Percentiles rank a stretch among this genome's conserved stretches.
Evolutionary conservation across 495 filamentous ascomycete genomes (phyloP).

Genomic region (Neurospora sp.): DNA sequence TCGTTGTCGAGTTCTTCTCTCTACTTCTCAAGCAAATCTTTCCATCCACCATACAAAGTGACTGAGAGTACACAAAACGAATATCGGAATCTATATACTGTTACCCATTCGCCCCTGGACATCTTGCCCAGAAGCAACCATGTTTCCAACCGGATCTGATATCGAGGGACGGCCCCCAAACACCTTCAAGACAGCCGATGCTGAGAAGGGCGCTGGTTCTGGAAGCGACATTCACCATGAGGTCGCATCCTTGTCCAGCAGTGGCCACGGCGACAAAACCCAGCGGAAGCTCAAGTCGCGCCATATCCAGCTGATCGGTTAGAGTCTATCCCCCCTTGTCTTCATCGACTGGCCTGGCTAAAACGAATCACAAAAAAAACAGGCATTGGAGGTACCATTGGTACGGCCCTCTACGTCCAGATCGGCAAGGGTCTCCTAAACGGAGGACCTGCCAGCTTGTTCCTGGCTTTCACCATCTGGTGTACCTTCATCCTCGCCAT

Average conservation of each 20-base stretch:
- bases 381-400: slow-evolving; percentile 50
- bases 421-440: slow-evolving; percentile 59
- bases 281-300: slow-evolving; percentile 38
- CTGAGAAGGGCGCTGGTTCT: slow-evolving; percentile 7
- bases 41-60: neutral
- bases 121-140: neutral
- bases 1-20: slow-evolving; percentile 33
- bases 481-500: slow-evolving; percentile 60
- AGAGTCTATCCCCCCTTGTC: slow-evolving; percentile 1
- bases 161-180: neutral
- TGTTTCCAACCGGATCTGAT: slow-evolving; percentile 4
- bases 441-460: slow-evolving; percentile 66
- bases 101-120: neutral
- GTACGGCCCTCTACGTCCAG: slow-evolving; percentile 29
- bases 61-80: neutral
- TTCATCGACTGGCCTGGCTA: neutral
- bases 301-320: slow-evolving; percentile 44
- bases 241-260: neutral
- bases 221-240: neutral
- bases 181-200: slow-evolving; percentile 2
- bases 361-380: slow-evolving; percentile 37
- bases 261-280: slow-evolving; percentile 16
- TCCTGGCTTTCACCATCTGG: slow-evolving; percentile 68
- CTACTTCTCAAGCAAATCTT: slow-evolving; percentile 32
- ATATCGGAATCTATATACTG: neutral